Percentiles rank a stretch among this genome's conserved stretches.
phyloP scores from a whole-genome alignment of 1,139 yeast species.

The Lodderomyces oxycetoniae region DNA sequence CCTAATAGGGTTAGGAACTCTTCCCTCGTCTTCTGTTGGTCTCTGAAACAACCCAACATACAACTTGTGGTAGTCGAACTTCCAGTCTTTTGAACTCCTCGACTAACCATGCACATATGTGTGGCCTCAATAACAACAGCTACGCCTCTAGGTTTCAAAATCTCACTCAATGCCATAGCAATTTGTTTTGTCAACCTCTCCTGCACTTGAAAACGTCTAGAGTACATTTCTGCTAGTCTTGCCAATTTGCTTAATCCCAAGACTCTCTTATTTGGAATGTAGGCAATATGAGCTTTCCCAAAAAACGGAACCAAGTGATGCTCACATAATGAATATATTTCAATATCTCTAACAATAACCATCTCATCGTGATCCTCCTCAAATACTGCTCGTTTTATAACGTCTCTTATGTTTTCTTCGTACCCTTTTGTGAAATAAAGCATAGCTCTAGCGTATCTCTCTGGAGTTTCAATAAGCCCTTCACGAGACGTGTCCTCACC shows the following conservation, averaged over 20 bases:
- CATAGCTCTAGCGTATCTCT: slow-evolving; percentile 95
- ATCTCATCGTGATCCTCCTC: slow-evolving; percentile 98
- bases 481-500: slow-evolving; percentile 92
- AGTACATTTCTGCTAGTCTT: slow-evolving; percentile 92
- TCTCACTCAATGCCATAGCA: slow-evolving; percentile 91
- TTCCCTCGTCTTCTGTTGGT: slow-evolving; percentile 91
- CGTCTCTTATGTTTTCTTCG: slow-evolving; percentile 87
- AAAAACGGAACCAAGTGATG: slow-evolving; percentile 96
- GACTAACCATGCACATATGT: slow-evolving; percentile 99
- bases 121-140: slow-evolving; percentile 98
- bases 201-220: slow-evolving; percentile 93
- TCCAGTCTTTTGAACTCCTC: slow-evolving; percentile 96
- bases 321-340: slow-evolving; percentile 87
- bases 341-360: slow-evolving; percentile 96
- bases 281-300: slow-evolving; percentile 95
- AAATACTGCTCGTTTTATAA: slow-evolving; percentile 89
- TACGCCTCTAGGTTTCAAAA: slow-evolving; percentile 90
- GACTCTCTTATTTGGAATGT: slow-evolving; percentile 93
- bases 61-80: slow-evolving; percentile 92
- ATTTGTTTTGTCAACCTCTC: slow-evolving; percentile 95
- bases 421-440: slow-evolving; percentile 92
- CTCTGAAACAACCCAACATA: slow-evolving; percentile 93
- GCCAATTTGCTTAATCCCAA: slow-evolving; percentile 92
- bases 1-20: slow-evolving; percentile 85
- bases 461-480: slow-evolving; percentile 92